Evolutionary conservation across 345 rosid genomes (phyloP).

Genomic region (Sonneratia caseolaris): DNA sequence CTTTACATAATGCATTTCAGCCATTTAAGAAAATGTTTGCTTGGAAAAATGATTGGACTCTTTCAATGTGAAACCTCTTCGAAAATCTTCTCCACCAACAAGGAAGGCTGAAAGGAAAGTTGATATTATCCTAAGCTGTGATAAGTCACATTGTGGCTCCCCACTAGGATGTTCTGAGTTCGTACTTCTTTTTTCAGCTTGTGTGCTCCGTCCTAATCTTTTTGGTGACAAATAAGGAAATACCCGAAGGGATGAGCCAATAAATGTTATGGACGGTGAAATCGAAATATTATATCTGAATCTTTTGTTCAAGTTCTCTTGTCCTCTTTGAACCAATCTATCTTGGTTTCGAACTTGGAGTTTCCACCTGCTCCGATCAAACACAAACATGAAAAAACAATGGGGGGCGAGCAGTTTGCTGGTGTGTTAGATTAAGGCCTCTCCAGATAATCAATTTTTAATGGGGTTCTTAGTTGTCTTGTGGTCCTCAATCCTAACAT

Average conservation of each 20-base stretch:
- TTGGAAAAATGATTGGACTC: background rate
- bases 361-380: background rate
- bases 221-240: background rate
- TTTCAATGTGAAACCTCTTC: background rate
- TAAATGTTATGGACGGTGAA: background rate
- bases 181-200: too few relatives aligned
- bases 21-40: background rate
- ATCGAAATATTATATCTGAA: background rate
- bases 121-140: background rate
- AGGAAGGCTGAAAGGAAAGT: background rate
- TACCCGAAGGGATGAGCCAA: background rate
- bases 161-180: background rate
- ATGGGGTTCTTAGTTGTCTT: background rate
- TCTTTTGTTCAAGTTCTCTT: background rate
- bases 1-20: background rate
- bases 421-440: background rate
- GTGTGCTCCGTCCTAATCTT: background rate
- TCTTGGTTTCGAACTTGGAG: background rate
- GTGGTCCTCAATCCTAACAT: background rate
- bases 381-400: background rate
- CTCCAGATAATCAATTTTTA: background rate
- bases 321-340: background rate
- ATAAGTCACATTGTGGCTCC: background rate
- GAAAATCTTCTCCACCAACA: background rate
- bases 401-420: background rate